These are phyloP conservation scores for Phytophthora pisi DNA, from an alignment of 352 stramenopile species.

Conservation along the genomic window DNA sequence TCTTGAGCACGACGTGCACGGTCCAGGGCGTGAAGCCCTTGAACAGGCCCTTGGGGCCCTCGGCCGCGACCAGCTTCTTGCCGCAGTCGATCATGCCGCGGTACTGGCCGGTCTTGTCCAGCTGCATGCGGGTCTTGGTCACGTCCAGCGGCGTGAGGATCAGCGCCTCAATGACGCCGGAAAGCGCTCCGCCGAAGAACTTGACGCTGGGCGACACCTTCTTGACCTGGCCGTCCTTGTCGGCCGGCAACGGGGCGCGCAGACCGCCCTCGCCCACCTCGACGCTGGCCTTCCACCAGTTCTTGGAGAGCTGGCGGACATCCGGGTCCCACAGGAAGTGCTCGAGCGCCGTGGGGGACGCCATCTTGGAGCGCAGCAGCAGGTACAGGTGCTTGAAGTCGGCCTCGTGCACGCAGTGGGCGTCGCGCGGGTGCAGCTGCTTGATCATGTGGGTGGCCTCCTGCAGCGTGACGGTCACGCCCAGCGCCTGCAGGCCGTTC, in stretches of 20 bases:
- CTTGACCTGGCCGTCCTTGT: slow-evolving; percentile 50
- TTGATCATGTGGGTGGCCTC: slow-evolving; percentile 84
- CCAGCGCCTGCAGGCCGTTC: slow-evolving; percentile 64
- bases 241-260: slow-evolving; percentile 57
- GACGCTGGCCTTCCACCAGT: slow-evolving; percentile 88
- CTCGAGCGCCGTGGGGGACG: slow-evolving; percentile 70
- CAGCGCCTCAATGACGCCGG: slow-evolving; percentile 84
- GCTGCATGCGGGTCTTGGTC: slow-evolving; percentile 89
- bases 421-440: slow-evolving; percentile 69
- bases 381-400: slow-evolving; percentile 89
- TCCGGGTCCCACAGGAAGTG: slow-evolving; percentile 81
- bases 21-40: slow-evolving; percentile 92
- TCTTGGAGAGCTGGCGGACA: slow-evolving; percentile 84
- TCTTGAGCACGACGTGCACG: slow-evolving; percentile 89
- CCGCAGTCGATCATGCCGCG: slow-evolving; percentile 86
- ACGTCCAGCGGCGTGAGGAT: slow-evolving; percentile 89
- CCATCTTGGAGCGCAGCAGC: slow-evolving; percentile 80
- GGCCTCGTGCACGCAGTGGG: slow-evolving; percentile 67
- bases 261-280: slow-evolving; percentile 78
- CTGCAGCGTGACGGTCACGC: slow-evolving; percentile 69
- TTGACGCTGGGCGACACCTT: slow-evolving; percentile 79
- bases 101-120: slow-evolving; percentile 89
- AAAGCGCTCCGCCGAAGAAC: slow-evolving; percentile 85
- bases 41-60: slow-evolving; percentile 81
- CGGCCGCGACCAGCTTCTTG: slow-evolving; percentile 78